Conservation (phyloP, 2,329 filamentous ascomycete genomes). For the Talaromyces sp. region DNA sequence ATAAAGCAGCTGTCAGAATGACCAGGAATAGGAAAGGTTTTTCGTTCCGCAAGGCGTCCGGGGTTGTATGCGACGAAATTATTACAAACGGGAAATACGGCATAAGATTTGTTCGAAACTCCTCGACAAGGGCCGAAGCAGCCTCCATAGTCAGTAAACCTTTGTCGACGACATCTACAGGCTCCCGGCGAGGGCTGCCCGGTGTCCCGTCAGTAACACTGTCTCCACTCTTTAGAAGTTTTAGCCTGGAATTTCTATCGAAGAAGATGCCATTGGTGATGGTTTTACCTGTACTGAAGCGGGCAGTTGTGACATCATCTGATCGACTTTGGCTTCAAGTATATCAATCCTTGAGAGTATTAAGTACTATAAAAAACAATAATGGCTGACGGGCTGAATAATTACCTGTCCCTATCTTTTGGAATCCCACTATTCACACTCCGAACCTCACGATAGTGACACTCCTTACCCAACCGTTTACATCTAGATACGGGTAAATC, state of each 20-base stretch:
- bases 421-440: slow-evolving; percentile 10
- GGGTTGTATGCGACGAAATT: slow-evolving; percentile 3
- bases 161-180: background rate
- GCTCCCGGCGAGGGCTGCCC: background rate
- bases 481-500: slow-evolving; percentile 22
- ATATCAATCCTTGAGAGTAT: slow-evolving; percentile 10
- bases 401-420: background rate
- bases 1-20: slow-evolving; percentile 27
- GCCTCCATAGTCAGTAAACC: background rate
- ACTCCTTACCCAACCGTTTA: slow-evolving; percentile 31
- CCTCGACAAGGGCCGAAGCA: background rate
- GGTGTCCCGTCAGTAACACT: slow-evolving; percentile 2
- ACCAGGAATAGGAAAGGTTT: slow-evolving; percentile 32
- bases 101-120: background rate
- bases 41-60: slow-evolving; percentile 21
- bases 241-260: background rate
- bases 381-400: background rate
- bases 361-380: slow-evolving; percentile 22
- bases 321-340: background rate
- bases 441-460: slow-evolving; percentile 28
- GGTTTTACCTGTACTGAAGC: background rate
- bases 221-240: background rate
- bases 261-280: background rate
- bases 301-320: background rate
- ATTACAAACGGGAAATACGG: background rate